Conservation (phyloP, 495 filamentous ascomycete genomes). For the Articulospora tetracladia region DNA sequence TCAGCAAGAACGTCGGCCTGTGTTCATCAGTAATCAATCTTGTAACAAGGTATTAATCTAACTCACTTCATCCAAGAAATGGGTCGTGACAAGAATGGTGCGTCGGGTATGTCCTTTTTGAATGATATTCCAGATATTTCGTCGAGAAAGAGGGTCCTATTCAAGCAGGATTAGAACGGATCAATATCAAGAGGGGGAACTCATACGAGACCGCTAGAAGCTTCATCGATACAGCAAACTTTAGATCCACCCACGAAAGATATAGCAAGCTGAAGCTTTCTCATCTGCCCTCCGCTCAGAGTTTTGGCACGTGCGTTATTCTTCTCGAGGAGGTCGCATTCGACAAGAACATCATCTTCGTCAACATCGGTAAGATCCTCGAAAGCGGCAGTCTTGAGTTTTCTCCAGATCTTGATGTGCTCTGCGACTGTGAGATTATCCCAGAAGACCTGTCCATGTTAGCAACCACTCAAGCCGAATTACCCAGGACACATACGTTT, state of each 20-base stretch:
- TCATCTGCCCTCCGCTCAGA: constrained; percentile 68
- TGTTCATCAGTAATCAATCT: background rate
- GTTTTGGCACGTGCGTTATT: constrained; percentile 55
- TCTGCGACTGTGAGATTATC: constrained; percentile 34
- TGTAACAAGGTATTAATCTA: background rate
- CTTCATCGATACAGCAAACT: constrained; percentile 69
- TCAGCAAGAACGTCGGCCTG: constrained; percentile 32
- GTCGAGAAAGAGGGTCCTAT: constrained; percentile 36
- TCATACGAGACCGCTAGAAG: constrained; percentile 27
- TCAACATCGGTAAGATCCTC: constrained; percentile 48
- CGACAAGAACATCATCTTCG: constrained; percentile 59
- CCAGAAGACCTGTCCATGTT: constrained; percentile 56
- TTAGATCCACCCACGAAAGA: constrained; percentile 71
- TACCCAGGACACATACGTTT: constrained; percentile 34
- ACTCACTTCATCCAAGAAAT: constrained; percentile 32
- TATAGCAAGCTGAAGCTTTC: constrained; percentile 69
- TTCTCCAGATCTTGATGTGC: constrained; percentile 63
- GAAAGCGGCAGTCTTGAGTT: constrained; percentile 45
- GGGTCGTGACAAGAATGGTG: constrained; percentile 35
- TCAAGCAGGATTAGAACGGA: background rate
- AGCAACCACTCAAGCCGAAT: constrained; percentile 34
- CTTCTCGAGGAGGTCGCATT: constrained; percentile 49
- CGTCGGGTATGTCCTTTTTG: constrained; percentile 34
- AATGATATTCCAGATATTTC: constrained; percentile 49
- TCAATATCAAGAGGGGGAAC: constrained; percentile 12